Evolutionary conservation across 2,329 filamentous ascomycete species (phyloP), one percentile per base, ranked within the genome.

Genomic region (Epichloe hybrida): DNA sequence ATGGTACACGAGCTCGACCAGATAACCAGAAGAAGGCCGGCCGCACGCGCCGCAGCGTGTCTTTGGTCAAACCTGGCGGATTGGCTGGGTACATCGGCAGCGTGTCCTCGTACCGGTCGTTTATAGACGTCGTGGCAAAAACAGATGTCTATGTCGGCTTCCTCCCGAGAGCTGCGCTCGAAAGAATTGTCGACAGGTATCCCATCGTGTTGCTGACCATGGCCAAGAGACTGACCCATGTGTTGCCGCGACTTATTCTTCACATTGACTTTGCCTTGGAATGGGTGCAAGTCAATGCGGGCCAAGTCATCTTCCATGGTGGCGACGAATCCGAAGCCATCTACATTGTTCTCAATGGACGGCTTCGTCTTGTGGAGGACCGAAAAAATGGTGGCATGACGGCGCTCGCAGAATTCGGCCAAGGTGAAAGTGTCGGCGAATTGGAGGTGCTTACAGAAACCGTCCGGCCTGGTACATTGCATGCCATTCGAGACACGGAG

Each of bases 71-170:
- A 62, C 93, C 93, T 3, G 93, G 93, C 47, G 90, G 90, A 0
- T 76, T 98, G 37, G 91, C 93, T 49, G 94, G 93, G 0, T 98
- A 98, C 60, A 81, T 97, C 35, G 90, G 93, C 5, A 93, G 89
- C 0, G 84, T 98, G 17, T 95, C 93, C 2, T 95, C 90, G 0
- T 95, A 96, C 64, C 77, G 93, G 27, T 98, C 93, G 0, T 96
- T 97, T 63, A 93, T 95, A 20, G 91, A 97, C 62, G 90, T 98
- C 2, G 86, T 91, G 38, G 94, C 93, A 3, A 97, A 97, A 69
- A 98, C 94, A 0, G 93, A 98, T 67, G 93, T 97, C 2, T 97
- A 96, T 61, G 93, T 98, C 13, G 93, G 93, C 1, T 98, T 98
- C 57, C 71, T 98, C 12, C 93, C 93, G 0, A 79, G 89, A 34